Percentiles rank a stretch among this genome's conserved stretches.
Conservation (phyloP, 352 stramenopile genomes). For the Phytophthora melonis region DNA sequence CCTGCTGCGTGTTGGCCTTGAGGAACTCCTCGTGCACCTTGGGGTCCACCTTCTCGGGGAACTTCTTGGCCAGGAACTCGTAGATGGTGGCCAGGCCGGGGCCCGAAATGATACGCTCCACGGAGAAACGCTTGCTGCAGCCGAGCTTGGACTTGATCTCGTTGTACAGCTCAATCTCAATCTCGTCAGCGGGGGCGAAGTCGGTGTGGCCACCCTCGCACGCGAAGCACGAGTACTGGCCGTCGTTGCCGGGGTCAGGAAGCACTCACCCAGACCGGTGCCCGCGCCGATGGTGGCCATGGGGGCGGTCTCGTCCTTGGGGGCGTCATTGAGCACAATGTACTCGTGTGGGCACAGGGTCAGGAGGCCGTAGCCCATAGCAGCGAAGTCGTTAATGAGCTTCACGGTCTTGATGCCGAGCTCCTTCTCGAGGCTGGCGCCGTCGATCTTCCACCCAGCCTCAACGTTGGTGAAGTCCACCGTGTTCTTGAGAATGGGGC, state of each 20-base stretch:
- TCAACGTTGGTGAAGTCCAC: constrained; percentile 94
- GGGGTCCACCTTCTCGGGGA: constrained; percentile 82
- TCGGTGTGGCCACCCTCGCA: constrained; percentile 95
- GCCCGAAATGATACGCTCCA: constrained; percentile 95
- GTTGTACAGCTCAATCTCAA: constrained; percentile 87
- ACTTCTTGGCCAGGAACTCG: constrained; percentile 94
- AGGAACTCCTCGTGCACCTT: constrained; percentile 73
- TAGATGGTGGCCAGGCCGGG: constrained; percentile 95
- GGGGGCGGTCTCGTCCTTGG: constrained; percentile 72
- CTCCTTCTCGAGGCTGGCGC: constrained; percentile 68
- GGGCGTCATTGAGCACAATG: constrained; percentile 83
- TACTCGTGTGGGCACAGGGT: constrained; percentile 94
- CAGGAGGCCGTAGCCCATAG: constrained; percentile 96
- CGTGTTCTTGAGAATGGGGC: constrained; percentile 74
- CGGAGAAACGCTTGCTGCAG: constrained; percentile 86
- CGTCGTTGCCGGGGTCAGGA: constrained; percentile 88
- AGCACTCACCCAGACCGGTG: constrained; percentile 96
- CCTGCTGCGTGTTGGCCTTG: constrained; percentile 60
- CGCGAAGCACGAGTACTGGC: constrained; percentile 91
- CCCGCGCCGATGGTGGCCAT: constrained; percentile 96
- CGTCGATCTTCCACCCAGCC: constrained; percentile 90
- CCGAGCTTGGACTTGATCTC: constrained; percentile 77
- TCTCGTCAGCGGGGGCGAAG: constrained; percentile 89
- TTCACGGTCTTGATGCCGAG: constrained; percentile 86
- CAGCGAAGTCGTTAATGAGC: constrained; percentile 98